A percentile compares a stretch with the other conserved stretches of the same genome.
phyloP scores from a whole-genome alignment of 2,329 filamentous ascomycete species.

The Aspergillus flavus region DNA sequence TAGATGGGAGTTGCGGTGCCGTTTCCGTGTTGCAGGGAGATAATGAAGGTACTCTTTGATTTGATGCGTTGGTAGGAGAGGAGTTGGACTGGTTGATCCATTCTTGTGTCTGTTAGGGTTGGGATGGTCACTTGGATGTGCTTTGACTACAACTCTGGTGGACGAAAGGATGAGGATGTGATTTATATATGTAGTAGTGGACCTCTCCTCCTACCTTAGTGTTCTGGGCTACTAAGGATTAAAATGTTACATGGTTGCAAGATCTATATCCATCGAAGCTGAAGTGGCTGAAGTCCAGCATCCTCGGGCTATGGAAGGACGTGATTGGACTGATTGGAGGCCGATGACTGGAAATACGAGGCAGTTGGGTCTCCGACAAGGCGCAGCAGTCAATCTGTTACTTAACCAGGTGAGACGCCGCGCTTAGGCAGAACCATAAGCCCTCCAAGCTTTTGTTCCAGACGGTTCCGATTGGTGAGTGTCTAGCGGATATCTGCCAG shows the following conservation, averaged over 20 bases:
- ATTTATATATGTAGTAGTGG: not conserved
- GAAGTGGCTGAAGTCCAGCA: not conserved
- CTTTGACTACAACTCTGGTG: not conserved
- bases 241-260: not conserved
- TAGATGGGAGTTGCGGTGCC: not conserved
- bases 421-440: not conserved
- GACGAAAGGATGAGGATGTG: not conserved
- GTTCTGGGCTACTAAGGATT: not conserved
- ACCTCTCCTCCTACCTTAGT: not conserved
- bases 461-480: not conserved
- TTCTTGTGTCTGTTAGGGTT: not conserved
- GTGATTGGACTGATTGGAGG: not conserved
- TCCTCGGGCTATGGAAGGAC: not conserved
- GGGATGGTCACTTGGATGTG: not conserved
- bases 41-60: not conserved
- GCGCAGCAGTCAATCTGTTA: not conserved
- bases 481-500: no score
- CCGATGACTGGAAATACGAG: not conserved
- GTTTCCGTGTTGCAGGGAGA: not conserved
- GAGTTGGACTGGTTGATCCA: not conserved
- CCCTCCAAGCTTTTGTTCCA: not conserved
- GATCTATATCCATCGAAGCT: not conserved
- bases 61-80: not conserved
- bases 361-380: not conserved
- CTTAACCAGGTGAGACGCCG: not conserved